Conservation (phyloP, 106 monocot genomes). For the Acorus calamus region DNA sequence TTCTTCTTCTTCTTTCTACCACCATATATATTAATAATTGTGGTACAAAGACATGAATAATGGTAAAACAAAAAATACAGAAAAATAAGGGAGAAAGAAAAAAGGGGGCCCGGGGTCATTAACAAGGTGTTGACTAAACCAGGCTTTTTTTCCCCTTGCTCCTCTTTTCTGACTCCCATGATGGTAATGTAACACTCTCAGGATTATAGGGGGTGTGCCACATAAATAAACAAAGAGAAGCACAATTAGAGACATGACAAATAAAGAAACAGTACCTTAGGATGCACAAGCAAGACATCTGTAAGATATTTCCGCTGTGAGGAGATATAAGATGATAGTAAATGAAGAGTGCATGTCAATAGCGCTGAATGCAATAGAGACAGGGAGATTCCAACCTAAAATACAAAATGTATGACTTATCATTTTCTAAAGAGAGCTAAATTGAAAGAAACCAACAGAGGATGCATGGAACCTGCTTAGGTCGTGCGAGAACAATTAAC, state of each 20-base stretch:
- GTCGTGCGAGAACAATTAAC: slow-evolving; percentile 62
- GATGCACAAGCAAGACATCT: slow-evolving; percentile 88
- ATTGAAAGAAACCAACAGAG: neutral
- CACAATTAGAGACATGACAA: neutral
- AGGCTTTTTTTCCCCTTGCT: no score
- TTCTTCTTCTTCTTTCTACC: no score
- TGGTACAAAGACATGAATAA: no score
- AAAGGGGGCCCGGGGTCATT: no score
- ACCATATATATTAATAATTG: no score
- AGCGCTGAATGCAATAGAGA: slow-evolving; percentile 68
- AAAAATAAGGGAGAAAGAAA: no score
- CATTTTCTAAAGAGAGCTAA: neutral
- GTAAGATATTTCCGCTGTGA: slow-evolving; percentile 83
- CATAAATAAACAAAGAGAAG: no score
- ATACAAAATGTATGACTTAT: neutral
- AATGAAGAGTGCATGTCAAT: slow-evolving; percentile 73
- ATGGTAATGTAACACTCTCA: no score
- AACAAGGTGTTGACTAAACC: no score
- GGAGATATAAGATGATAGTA: slow-evolving; percentile 71
- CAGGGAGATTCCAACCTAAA: slow-evolving; percentile 26
- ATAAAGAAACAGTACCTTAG: slow-evolving; percentile 48
- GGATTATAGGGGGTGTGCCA: no score
- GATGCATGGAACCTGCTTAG: slow-evolving; percentile 43
- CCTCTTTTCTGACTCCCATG: no score
- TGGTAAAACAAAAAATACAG: no score